These are phyloP conservation scores for Collybia sordida DNA, from an alignment of 768 basidiomycete genomes.

Conservation along the genomic window DNA sequence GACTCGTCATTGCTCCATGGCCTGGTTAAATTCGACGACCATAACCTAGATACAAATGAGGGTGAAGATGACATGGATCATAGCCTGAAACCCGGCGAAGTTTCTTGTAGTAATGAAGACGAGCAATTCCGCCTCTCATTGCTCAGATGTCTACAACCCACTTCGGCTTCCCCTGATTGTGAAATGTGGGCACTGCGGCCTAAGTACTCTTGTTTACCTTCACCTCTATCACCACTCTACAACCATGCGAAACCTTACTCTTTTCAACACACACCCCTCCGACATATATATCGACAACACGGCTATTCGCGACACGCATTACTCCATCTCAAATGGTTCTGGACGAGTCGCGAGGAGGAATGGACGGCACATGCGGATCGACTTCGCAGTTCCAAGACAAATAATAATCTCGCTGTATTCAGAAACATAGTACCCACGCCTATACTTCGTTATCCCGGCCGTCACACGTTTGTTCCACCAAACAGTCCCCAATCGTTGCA, in stretches of 20 bases:
- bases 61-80: conserved; percentile 19
- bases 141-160: conserved; percentile 11
- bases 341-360: conserved; percentile 54
- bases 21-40: conserved; percentile 8
- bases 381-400: conserved; percentile 21
- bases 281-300: conserved; percentile 52
- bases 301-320: conserved; percentile 65
- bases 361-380: conserved; percentile 39
- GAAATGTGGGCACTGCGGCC: conserved; percentile 20
- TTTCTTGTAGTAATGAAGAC: conserved; percentile 16
- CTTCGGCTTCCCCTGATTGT: conserved; percentile 19
- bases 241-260: conserved; percentile 12
- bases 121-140: conserved; percentile 10
- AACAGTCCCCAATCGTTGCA: conserved; percentile 13
- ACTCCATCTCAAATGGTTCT: conserved; percentile 59
- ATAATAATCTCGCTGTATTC: conserved; percentile 23
- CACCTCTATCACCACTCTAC: conserved; percentile 33
- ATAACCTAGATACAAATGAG: conserved; percentile 10
- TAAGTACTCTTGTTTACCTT: conserved; percentile 37
- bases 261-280: conserved; percentile 24
- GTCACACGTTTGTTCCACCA: conserved; percentile 8
- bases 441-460: conserved; percentile 13
- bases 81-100: conserved; percentile 20
- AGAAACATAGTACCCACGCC: not conserved
- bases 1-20: not conserved